Conservation (phyloP, 306 rosid genomes). For the Cicer bijugum region DNA sequence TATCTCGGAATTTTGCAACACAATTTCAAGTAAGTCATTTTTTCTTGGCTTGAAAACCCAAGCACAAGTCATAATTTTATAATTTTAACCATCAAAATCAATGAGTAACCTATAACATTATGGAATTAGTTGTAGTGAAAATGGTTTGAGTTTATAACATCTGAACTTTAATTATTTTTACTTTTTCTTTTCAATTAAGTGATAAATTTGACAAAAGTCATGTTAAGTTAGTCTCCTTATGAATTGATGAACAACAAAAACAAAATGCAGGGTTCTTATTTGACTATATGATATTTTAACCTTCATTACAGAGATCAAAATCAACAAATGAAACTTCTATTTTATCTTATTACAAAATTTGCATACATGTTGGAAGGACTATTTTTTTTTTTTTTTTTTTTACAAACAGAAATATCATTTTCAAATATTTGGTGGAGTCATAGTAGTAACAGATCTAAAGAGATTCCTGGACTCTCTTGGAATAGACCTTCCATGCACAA, state of each 20-base stretch:
- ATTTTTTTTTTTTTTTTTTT: no score
- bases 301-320: slow-evolving; percentile 40
- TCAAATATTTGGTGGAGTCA: slow-evolving; percentile 1
- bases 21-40: no score
- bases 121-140: slow-evolving; percentile 19
- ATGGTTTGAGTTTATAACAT: slow-evolving; percentile 16
- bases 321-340: slow-evolving; percentile 75
- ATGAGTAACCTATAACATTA: background rate
- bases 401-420: slow-evolving; percentile 41
- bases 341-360: slow-evolving; percentile 65
- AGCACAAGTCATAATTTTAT: no score
- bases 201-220: slow-evolving; percentile 21
- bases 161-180: background rate
- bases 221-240: slow-evolving; percentile 34
- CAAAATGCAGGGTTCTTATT: slow-evolving; percentile 54
- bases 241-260: slow-evolving; percentile 46
- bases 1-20: no score
- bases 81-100: no score
- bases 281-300: slow-evolving; percentile 52
- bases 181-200: background rate
- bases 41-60: no score
- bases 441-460: no score
- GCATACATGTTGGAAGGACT: slow-evolving; percentile 35
- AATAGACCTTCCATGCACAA: no score
- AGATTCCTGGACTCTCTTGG: no score